Conservation (phyloP, 129 eudicot genomes). For the carrot (Daucus carota) region DH1_v3.0 NC_030383.2:36443001-36443500, state of each 20-base stretch:
- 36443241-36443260: background rate
- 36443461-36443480: background rate
- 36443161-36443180: slow-evolving; percentile 5
- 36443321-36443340: background rate
- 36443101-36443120: slow-evolving; percentile 75
- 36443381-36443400: background rate
- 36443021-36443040: background rate
- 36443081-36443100: slow-evolving; percentile 67
- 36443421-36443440: background rate
- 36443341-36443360: background rate
- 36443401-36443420: background rate
- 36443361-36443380: background rate
- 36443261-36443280: background rate
- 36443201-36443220: background rate
- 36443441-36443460: background rate
- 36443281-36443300: background rate
- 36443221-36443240: background rate
- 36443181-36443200: background rate
- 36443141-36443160: slow-evolving; percentile 39
- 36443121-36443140: slow-evolving; percentile 84
- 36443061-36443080: slow-evolving; percentile 1
- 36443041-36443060: background rate
- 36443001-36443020: slow-evolving; percentile 23
- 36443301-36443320: background rate
- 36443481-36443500: background rate